These are phyloP conservation scores for Suillus spraguei DNA, from an alignment of 768 basidiomycete genomes.

Conservation along the genomic window DNA sequence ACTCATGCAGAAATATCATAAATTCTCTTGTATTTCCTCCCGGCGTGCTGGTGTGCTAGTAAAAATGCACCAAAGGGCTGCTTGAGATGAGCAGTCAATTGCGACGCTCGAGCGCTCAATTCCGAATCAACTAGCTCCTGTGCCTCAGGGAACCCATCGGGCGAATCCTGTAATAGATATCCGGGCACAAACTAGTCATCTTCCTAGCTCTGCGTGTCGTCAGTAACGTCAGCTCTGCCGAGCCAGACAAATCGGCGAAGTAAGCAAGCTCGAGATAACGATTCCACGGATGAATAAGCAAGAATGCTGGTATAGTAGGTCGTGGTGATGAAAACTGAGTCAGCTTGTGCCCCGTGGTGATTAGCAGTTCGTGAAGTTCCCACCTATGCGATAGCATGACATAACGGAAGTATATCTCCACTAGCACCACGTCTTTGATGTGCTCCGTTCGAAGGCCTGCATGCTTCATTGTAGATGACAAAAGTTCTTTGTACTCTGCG, in stretches of 20 bases:
- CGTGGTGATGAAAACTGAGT: neutral
- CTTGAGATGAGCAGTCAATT: neutral
- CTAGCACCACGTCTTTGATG: neutral
- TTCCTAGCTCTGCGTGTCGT: neutral
- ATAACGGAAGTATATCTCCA: neutral
- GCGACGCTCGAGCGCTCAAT: neutral
- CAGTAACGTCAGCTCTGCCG: neutral
- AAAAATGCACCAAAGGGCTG: neutral
- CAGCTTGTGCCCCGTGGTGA: neutral
- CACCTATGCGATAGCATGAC: neutral
- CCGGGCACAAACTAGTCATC: neutral
- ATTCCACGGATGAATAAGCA: neutral
- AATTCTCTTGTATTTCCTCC: constrained; percentile 1
- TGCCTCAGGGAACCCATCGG: neutral
- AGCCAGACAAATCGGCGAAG: neutral
- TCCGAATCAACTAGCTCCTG: neutral
- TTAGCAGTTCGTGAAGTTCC: neutral
- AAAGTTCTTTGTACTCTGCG: neutral
- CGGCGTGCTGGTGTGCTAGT: neutral
- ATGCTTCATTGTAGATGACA: neutral
- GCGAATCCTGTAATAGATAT: neutral
- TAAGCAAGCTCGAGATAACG: neutral
- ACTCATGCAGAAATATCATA: neutral
- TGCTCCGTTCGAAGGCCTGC: neutral
- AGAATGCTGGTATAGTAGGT: neutral